phyloP scores from a whole-genome alignment of 129 eudicot species.

The Deinandra increscens region DNA sequence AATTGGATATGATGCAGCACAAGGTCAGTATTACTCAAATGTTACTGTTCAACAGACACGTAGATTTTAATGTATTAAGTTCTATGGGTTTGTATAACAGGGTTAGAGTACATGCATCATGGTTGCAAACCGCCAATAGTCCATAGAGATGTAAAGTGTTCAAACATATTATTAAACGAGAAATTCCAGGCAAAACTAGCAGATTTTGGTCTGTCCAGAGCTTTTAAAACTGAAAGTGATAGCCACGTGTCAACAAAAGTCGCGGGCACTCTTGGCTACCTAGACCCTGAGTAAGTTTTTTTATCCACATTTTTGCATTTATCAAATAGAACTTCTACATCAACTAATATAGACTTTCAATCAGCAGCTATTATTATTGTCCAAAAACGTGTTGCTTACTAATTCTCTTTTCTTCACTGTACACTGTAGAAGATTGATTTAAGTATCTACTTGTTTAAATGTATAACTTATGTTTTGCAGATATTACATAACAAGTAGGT shows the following conservation, averaged over 20 bases:
- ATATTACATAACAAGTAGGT: slow-evolving; percentile 27
- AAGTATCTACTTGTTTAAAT: background rate
- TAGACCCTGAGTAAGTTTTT: slow-evolving; percentile 44
- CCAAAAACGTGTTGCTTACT: background rate
- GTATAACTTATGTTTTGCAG: slow-evolving; percentile 13
- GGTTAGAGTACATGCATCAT: slow-evolving; percentile 55
- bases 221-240: slow-evolving; percentile 30
- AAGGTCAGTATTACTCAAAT: slow-evolving; percentile 33
- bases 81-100: slow-evolving; percentile 14
- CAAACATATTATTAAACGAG: slow-evolving; percentile 30
- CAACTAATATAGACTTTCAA: background rate
- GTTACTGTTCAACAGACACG: background rate
- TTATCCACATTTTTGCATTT: background rate
- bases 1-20: slow-evolving; percentile 47
- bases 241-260: slow-evolving; percentile 31
- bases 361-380: background rate
- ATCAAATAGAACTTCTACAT: background rate
- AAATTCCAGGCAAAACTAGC: slow-evolving; percentile 42
- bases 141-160: slow-evolving; percentile 39
- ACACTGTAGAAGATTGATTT: no score
- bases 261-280: slow-evolving; percentile 31
- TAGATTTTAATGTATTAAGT: background rate
- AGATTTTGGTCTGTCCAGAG: slow-evolving; percentile 51
- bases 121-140: slow-evolving; percentile 43
- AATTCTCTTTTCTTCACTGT: no score